These are phyloP conservation scores for Saccharomyces hybrid DNA, from an alignment of 1,139 yeast genomes.

Conservation along the genomic window DNA sequence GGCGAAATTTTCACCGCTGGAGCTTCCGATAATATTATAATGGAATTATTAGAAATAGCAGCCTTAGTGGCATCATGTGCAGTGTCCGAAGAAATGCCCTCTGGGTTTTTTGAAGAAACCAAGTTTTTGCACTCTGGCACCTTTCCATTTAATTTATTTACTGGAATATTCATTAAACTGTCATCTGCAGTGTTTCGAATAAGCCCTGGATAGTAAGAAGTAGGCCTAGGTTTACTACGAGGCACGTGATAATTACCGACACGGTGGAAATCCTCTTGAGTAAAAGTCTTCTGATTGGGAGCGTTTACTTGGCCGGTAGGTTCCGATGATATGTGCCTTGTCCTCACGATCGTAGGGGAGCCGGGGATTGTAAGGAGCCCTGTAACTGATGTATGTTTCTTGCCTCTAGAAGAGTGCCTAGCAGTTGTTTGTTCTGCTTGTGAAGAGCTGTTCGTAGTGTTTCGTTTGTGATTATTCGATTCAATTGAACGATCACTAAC, in stretches of 20 bases:
- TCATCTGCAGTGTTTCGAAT: background rate
- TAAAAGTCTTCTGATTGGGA: background rate
- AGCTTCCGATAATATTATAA: background rate
- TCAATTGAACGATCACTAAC: background rate
- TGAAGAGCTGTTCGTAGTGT: no score
- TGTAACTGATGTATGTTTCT: background rate
- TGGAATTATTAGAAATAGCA: background rate
- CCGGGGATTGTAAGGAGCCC: background rate
- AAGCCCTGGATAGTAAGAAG: conserved; percentile 4
- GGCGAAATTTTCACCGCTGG: background rate
- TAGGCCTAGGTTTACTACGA: conserved; percentile 5
- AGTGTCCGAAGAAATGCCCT: background rate
- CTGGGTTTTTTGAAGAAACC: background rate
- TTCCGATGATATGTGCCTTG: background rate
- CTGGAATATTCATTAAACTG: background rate
- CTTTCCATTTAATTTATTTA: background rate
- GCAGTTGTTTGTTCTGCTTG: background rate
- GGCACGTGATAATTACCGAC: background rate
- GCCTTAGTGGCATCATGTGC: background rate
- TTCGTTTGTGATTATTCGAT: background rate
- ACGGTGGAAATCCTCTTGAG: background rate
- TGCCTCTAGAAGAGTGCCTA: background rate
- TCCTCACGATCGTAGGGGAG: background rate
- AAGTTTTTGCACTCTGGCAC: background rate
- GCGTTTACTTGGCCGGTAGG: conserved; percentile 2